Conservation (phyloP, 768 basidiomycete genomes). For the Auriscalpium orientale region DNA sequence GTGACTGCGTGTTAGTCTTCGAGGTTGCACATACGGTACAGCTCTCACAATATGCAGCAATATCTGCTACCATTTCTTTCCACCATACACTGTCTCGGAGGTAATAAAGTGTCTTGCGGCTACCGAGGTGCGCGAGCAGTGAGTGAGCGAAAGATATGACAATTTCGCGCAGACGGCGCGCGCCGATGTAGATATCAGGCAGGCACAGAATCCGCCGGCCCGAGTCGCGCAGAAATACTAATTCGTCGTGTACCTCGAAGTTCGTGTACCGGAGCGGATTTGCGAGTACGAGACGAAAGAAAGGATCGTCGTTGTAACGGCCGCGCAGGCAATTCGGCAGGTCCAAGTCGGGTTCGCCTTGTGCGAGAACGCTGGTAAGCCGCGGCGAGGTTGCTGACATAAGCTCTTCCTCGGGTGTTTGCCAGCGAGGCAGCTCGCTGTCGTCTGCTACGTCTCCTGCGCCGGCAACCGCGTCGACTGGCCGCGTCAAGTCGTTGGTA, state of each 20-base stretch:
- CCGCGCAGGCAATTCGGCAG: no score
- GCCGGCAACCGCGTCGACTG: no score
- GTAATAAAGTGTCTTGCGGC: conserved; percentile 14
- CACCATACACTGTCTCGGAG: conserved; percentile 17
- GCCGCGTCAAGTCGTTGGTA: no score
- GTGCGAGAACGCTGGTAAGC: no score
- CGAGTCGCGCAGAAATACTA: not conserved
- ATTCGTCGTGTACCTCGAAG: not conserved
- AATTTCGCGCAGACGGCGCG: conserved; percentile 7
- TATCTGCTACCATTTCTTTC: conserved; percentile 8
- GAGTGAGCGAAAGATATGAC: conserved; percentile 17
- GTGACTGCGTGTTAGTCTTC: conserved; percentile 12
- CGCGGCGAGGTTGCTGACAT: no score
- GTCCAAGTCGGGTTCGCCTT: no score
- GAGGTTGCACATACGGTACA: conserved; percentile 1
- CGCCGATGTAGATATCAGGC: not conserved
- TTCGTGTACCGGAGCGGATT: not conserved
- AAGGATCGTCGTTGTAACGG: not conserved
- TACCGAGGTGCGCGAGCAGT: conserved; percentile 17
- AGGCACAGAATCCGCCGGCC: not conserved
- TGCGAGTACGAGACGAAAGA: not conserved
- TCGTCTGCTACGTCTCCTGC: no score
- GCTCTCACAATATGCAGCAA: conserved; percentile 13
- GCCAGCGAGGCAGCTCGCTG: no score
- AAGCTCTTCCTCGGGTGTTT: no score